Conservation (phyloP, 768 basidiomycete species). For the Hygrophorus russula region DNA sequence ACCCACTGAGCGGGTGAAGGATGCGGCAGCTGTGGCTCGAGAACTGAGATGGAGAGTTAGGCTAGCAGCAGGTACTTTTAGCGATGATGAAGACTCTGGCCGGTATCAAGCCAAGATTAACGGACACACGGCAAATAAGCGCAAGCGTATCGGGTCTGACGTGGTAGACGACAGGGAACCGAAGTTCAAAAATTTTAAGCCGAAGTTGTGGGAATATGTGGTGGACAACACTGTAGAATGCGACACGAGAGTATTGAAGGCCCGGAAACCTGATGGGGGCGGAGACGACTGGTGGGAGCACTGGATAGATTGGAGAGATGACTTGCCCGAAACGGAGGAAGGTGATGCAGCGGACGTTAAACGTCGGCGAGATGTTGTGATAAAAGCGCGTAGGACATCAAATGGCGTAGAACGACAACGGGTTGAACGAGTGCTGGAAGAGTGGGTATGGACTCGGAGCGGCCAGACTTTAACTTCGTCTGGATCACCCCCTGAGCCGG, state of each 20-base stretch:
- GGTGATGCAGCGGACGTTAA: constrained; percentile 28
- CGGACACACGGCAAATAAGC: constrained; percentile 23
- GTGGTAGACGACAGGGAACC: constrained; percentile 12
- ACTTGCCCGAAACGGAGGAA: constrained; percentile 20
- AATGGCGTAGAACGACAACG: constrained; percentile 59
- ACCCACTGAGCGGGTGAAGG: constrained; percentile 72
- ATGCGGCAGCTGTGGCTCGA: constrained; percentile 68
- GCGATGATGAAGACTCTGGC: constrained; percentile 51
- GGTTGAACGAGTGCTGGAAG: constrained; percentile 56
- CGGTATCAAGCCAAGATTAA: constrained; percentile 14
- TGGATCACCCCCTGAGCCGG: constrained; percentile 1
- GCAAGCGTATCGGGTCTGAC: constrained; percentile 23
- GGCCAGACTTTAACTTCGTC: constrained; percentile 8
- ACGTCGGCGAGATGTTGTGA: constrained; percentile 34
- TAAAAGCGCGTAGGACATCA: constrained; percentile 46
- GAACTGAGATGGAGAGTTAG: constrained; percentile 81
- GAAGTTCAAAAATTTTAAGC: constrained; percentile 57
- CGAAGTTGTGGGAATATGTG: constrained; percentile 52
- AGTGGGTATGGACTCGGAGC: constrained; percentile 53
- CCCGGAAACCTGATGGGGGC: constrained; percentile 24
- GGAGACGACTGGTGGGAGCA: constrained; percentile 31
- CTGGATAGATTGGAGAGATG: constrained; percentile 27
- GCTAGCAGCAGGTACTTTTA: constrained; percentile 45
- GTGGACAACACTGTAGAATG: constrained; percentile 30
- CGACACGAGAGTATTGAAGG: constrained; percentile 26